phyloP scores from a whole-genome alignment of 2,329 filamentous ascomycete genomes.

The Ceratocystis alfenasii region DNA sequence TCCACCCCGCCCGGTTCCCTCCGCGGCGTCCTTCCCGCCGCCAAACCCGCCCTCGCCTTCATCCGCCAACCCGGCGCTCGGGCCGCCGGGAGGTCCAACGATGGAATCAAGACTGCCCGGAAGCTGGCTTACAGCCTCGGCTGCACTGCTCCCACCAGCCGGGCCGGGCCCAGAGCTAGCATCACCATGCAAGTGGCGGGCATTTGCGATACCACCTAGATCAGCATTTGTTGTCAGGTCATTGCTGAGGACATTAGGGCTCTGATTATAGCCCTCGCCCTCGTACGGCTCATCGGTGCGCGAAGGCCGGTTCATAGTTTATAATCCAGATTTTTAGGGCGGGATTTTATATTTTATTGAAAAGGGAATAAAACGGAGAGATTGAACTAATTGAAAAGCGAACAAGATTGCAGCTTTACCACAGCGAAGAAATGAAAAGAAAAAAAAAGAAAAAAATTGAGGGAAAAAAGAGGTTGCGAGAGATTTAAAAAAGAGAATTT shows the following conservation, averaged over 20 bases:
- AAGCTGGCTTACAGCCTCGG: background rate
- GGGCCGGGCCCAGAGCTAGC: background rate
- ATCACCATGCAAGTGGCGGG: slow-evolving; percentile 30
- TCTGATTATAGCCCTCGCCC: slow-evolving; percentile 44
- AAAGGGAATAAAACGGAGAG: background rate
- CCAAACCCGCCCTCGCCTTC: slow-evolving; percentile 5
- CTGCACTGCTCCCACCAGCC: slow-evolving; percentile 9
- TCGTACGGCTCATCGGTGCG: slow-evolving; percentile 41
- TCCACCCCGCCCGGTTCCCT: background rate
- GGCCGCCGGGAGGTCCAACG: background rate
- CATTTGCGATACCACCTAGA: slow-evolving; percentile 43
- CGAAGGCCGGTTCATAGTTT: slow-evolving; percentile 42
- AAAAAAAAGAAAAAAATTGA: background rate
- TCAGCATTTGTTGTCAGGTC: slow-evolving; percentile 43
- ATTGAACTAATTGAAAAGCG: background rate
- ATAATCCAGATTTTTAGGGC: background rate
- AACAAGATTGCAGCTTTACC: background rate
- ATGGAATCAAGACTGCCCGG: background rate
- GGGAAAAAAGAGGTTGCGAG: background rate
- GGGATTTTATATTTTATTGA: background rate
- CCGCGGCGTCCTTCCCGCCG: slow-evolving; percentile 19
- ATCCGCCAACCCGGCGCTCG: background rate
- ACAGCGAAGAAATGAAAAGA: background rate
- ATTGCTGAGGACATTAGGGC: slow-evolving; percentile 37
- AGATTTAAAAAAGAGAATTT: background rate